phyloP scores from a whole-genome alignment of 2,329 filamentous ascomycete species.

The Pseudogymnoascus sp. region DNA sequence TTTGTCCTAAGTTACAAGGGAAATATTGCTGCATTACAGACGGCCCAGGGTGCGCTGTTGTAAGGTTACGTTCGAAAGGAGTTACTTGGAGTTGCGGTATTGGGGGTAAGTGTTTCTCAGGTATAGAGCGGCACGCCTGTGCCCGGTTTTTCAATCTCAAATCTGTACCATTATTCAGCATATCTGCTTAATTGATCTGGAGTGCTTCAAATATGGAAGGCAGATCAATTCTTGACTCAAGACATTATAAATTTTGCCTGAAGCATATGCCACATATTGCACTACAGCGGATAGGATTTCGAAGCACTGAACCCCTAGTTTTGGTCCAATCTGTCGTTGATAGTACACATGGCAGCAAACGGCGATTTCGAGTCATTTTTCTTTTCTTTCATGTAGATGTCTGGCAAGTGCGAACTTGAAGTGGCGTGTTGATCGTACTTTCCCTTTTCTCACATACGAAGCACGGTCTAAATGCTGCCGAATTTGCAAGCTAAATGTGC shows the following conservation, averaged over 20 bases:
- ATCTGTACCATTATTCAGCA: background rate
- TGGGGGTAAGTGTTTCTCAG: constrained; percentile 6
- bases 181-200: background rate
- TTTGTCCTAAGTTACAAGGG: background rate
- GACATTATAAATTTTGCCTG: background rate
- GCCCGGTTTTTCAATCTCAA: background rate
- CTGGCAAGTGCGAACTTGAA: background rate
- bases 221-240: background rate
- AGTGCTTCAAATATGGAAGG: background rate
- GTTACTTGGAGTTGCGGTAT: constrained; percentile 17
- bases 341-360: background rate
- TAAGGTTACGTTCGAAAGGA: constrained; percentile 15
- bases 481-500: background rate
- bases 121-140: background rate
- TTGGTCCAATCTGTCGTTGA: background rate
- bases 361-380: background rate
- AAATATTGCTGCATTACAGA: background rate
- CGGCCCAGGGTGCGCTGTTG: background rate
- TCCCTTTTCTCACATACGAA: background rate
- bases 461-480: background rate
- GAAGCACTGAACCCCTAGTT: too few species aligned
- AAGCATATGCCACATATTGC: background rate
- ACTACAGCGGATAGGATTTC: background rate
- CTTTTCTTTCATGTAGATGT: background rate
- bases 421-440: background rate